These are phyloP conservation scores for Atkinsonella hypoxylon DNA, from an alignment of 2,329 filamentous ascomycete genomes.

Conservation along the genomic window DNA sequence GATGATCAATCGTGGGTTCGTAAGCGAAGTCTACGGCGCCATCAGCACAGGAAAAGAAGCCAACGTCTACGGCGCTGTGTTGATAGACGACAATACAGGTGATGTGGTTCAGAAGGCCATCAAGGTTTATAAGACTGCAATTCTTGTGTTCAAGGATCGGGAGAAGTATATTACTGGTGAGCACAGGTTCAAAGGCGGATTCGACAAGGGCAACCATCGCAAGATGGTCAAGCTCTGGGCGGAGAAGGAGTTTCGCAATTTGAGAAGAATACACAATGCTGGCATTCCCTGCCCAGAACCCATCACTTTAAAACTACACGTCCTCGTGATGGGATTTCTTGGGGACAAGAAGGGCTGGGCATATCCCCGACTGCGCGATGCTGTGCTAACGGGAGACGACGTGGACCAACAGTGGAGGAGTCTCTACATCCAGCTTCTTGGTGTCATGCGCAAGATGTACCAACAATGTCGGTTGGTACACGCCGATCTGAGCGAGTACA, in stretches of 20 bases:
- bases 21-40: conserved; percentile 88
- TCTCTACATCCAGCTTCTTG: conserved; percentile 73
- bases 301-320: conserved; percentile 79
- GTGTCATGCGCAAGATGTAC: conserved; percentile 87
- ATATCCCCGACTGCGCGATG: conserved; percentile 80
- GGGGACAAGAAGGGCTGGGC: conserved; percentile 79
- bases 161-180: conserved; percentile 94
- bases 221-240: conserved; percentile 99
- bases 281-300: conserved; percentile 88
- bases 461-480: conserved; percentile 87
- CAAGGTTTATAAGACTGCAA: conserved; percentile 98
- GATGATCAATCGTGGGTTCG: conserved; percentile 84
- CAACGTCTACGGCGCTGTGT: conserved; percentile 88
- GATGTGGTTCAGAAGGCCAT: conserved; percentile 66
- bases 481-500: conserved; percentile 96
- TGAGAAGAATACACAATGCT: conserved; percentile 70
- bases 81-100: conserved; percentile 41
- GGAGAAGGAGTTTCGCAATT: conserved; percentile 93
- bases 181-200: conserved; percentile 79
- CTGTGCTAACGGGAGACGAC: conserved; percentile 58
- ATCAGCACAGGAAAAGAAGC: conserved; percentile 96
- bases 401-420: conserved; percentile 60
- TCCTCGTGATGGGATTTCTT: conserved; percentile 88
- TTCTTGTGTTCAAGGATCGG: conserved; percentile 94
- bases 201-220: conserved; percentile 87